Conservation (phyloP, 2,329 filamentous ascomycete species). For the Emergomyces africanus region DNA sequence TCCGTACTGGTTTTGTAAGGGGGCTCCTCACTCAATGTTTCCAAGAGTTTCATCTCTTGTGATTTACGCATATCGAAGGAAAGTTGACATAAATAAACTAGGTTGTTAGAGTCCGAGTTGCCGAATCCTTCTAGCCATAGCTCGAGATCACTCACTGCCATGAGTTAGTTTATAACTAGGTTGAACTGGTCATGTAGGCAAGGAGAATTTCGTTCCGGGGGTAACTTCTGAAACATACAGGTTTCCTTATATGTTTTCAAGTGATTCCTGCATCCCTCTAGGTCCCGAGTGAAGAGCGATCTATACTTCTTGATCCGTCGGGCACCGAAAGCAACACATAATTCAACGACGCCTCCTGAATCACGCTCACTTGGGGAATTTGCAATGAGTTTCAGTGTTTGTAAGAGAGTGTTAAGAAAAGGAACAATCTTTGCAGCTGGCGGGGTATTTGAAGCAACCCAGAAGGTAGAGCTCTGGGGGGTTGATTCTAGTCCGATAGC, state of each 20-base stretch:
- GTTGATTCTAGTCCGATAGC: constrained; percentile 32
- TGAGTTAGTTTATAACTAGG: neutral
- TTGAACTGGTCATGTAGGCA: neutral
- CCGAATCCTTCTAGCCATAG: constrained; percentile 1
- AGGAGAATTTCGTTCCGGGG: neutral
- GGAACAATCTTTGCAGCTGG: constrained; percentile 11
- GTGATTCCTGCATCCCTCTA: neutral
- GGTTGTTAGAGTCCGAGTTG: constrained; percentile 1
- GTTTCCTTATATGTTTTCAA: neutral
- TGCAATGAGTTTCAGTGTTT: constrained; percentile 2
- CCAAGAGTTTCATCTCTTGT: neutral
- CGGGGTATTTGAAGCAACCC: constrained; percentile 32
- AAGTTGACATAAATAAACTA: constrained; percentile 9
- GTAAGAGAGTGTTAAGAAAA: constrained; percentile 22
- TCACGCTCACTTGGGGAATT: neutral
- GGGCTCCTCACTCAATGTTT: neutral
- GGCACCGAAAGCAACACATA: neutral
- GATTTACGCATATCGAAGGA: constrained; percentile 9
- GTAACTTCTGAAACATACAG: neutral
- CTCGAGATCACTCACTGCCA: constrained; percentile 2
- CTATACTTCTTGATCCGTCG: neutral
- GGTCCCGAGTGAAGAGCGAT: neutral
- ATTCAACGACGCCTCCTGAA: neutral
- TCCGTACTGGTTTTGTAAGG: neutral
- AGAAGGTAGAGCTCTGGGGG: constrained; percentile 25